Evolutionary conservation across 2,329 filamentous ascomycete genomes (phyloP).

Genomic region (Pleomassaria siparia): DNA sequence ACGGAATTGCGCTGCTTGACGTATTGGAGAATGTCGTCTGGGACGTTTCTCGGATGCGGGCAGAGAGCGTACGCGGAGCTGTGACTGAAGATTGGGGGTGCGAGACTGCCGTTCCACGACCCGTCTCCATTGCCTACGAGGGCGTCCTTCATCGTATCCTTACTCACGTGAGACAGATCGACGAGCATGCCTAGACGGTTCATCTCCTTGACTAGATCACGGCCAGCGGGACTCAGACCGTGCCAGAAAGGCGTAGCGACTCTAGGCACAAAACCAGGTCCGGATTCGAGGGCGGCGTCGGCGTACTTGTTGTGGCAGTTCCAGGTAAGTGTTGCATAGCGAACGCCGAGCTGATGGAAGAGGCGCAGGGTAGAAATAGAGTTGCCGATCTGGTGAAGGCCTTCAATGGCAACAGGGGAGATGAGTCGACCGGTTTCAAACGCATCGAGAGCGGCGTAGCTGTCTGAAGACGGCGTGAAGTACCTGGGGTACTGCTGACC

Average conservation of each 20-base stretch:
- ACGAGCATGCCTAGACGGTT: constrained; percentile 90
- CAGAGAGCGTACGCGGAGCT: constrained; percentile 77
- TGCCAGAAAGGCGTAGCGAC: constrained; percentile 59
- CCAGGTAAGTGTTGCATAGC: constrained; percentile 85
- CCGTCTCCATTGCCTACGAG: constrained; percentile 56
- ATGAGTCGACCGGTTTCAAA: constrained; percentile 43
- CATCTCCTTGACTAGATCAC: constrained; percentile 76
- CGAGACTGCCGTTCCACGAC: constrained; percentile 68
- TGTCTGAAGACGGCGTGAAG: constrained; percentile 67
- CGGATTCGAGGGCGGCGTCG: constrained; percentile 70
- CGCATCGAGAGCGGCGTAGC: constrained; percentile 61
- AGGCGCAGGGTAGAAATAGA: constrained; percentile 70
- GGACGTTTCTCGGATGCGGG: constrained; percentile 84
- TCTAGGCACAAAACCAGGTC: constrained; percentile 38
- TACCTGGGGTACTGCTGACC: constrained; percentile 64
- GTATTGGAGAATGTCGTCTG: constrained; percentile 74
- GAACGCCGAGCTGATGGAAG: constrained; percentile 75
- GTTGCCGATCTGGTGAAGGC: constrained; percentile 90
- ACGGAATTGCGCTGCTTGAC: constrained; percentile 71
- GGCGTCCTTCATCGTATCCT: constrained; percentile 80
- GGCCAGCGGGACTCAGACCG: constrained; percentile 71
- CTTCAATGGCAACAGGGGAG: constrained; percentile 49
- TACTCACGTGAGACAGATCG: constrained; percentile 76
- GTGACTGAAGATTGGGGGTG: constrained; percentile 85
- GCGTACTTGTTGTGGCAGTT: constrained; percentile 89